Evolutionary conservation across 148 eudicot species (phyloP), one percentile per base, ranked within the genome.

Genomic region (Limonium bicolor): DNA sequence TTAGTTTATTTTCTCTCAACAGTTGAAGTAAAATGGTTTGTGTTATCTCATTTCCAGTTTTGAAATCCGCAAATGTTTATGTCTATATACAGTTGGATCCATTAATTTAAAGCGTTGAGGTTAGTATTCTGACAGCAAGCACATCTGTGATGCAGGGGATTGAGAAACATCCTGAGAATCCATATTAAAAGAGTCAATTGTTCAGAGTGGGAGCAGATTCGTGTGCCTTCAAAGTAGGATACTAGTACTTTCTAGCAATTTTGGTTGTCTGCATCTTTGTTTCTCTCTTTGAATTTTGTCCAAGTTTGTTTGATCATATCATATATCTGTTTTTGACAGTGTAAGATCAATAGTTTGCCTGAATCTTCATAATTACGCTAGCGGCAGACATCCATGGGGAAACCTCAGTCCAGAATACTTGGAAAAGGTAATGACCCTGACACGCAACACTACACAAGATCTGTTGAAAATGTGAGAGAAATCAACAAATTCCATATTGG

Each of bases 381-480:
- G 99, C 51, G 99, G 99, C 71, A 81, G 99, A 64, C 65, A 85
- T 71, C 99, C 99, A 20, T 92, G 99, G 95, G 99, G 99, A 9
- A 76, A 76, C 34, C 67, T 81, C 63, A 78, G 67, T 69, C 76
- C 93, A 7, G 75, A 81, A 6, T 92, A 85, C 60, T 63, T 92
- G 64, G 82, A 85, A 56, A 85, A 71, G 95, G 99, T 85, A 75
- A 33, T 50, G 22, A 13, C 4, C 22, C 10, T 41, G n/a, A 13
- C 15, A n/a, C n/a, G n/a, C n/a, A n/a, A n/a, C n/a, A n/a, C n/a
- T n/a, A n/a, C 0, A 41, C 5, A 12, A 10, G 36, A 32, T 32
- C 36, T 1, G 2, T 12, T 38, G 10, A 37, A 16, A 39, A n/a
- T n/a, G n/a, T n/a, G n/a, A n/a, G n/a, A n/a, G n/a, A n/a, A n/a